phyloP scores from a whole-genome alignment of 1,284 basidiomycete genomes.

The Heterobasidion occidentale region DNA sequence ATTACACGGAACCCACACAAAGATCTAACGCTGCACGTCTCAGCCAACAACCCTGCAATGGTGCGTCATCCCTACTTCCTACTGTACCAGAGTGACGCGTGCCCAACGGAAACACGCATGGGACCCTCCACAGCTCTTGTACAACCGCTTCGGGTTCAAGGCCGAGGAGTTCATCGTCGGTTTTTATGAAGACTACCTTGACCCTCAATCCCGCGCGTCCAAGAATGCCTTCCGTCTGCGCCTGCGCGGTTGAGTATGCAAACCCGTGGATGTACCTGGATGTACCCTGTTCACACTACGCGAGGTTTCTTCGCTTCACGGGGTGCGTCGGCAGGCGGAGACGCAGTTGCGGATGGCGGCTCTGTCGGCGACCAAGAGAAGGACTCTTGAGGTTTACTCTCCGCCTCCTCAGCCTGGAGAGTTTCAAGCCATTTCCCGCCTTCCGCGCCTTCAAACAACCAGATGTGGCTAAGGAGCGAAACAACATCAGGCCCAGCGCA shows the following conservation, averaged over 20 bases:
- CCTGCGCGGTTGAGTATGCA: conserved; percentile 23
- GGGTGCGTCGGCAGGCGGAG: neutral
- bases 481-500: no score
- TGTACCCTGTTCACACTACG: conserved; percentile 9
- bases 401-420: conserved; percentile 17
- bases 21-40: conserved; percentile 75
- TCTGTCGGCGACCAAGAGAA: neutral
- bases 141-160: conserved; percentile 80
- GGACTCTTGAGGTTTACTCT: neutral
- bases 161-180: conserved; percentile 74
- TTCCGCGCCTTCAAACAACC: conserved; percentile 76
- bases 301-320: neutral
- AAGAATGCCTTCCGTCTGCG: conserved; percentile 71
- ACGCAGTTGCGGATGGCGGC: neutral
- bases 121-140: conserved; percentile 45
- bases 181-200: conserved; percentile 71
- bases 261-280: conserved; percentile 15
- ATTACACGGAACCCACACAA: conserved; percentile 59
- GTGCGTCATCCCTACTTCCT: conserved; percentile 26
- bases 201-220: conserved; percentile 54
- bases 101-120: neutral
- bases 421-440: conserved; percentile 63
- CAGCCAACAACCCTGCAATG: conserved; percentile 73
- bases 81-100: neutral
- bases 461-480: conserved; percentile 51